These are phyloP conservation scores for Gastrodia elata DNA, from an alignment of 106 monocot species.

Conservation along the genomic window DNA sequence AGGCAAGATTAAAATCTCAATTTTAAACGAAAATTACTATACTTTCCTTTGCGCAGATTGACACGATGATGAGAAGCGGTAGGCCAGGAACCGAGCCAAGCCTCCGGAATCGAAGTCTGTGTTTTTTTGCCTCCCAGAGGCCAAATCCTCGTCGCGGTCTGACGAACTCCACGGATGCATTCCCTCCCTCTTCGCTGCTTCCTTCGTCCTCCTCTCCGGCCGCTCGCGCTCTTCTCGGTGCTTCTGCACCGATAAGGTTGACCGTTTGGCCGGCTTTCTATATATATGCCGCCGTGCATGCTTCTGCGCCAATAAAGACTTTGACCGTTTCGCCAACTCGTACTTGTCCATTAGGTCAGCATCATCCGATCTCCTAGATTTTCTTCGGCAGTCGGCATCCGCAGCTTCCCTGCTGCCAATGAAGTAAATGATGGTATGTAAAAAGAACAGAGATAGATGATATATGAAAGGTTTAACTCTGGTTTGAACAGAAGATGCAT, in stretches of 20 bases:
- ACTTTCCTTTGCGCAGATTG: slow-evolving; percentile 67
- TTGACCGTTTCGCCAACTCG: slow-evolving; percentile 57
- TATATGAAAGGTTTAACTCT: no score
- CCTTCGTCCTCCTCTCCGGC: slow-evolving; percentile 22
- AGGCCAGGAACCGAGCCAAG: slow-evolving; percentile 63
- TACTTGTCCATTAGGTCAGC: slow-evolving; percentile 81
- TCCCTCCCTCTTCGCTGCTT: slow-evolving; percentile 39
- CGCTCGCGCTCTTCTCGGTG: slow-evolving; percentile 42
- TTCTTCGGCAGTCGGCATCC: slow-evolving; percentile 30
- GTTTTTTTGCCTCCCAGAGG: slow-evolving; percentile 52
- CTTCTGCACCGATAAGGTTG: slow-evolving; percentile 71
- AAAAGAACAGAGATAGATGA: no score
- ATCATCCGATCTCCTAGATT: slow-evolving; percentile 21
- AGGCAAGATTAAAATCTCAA: no score
- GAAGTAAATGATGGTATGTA: no score
- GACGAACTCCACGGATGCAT: slow-evolving; percentile 89
- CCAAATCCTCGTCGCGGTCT: slow-evolving; percentile 92
- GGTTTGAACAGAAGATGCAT: no score
- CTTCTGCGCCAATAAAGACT: no score
- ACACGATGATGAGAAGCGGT: slow-evolving; percentile 69
- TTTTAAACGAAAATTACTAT: slow-evolving; percentile 35
- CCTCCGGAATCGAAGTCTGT: slow-evolving; percentile 51
- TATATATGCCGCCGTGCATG: no score
- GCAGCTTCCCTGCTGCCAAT: slow-evolving; percentile 52
- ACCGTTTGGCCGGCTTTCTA: no score